Evolutionary conservation across 2,329 filamentous ascomycete genomes (phyloP), one percentile per base, ranked within the genome.

Genomic region (Cryphonectria japonica): DNA sequence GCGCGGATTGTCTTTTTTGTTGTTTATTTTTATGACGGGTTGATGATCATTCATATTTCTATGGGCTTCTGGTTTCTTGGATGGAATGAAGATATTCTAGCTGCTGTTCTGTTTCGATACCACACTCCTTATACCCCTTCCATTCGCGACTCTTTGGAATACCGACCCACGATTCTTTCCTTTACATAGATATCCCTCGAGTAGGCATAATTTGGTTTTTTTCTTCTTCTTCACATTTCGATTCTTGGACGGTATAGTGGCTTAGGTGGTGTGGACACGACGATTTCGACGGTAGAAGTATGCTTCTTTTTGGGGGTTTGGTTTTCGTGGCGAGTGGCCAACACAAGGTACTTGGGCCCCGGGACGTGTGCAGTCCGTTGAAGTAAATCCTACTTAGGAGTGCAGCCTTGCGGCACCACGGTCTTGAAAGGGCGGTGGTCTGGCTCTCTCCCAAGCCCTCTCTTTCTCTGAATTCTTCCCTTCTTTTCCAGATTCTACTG

Each of bases 101-200:
- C 65, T 57, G 63, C 41, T 66, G 52, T 65, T 65, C 46, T 68
- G 62, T 50, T 70, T 71, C 59, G 69, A 71, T 72, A 72, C 62
- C 69, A 73, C 71, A 64, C 71, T 73, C 71, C 63, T 73, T 73
- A 71, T 68, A 68, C 67, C 69, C 43, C 41, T 16, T 6, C 69
- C 66, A 64, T 61, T 57, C 67, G 61, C 62, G 50, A 63, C 61
- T 69, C 59, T 19, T 61, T 67, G 65, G 69, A 60, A 43, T 34
- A 69, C 69, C 66, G 60, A 71, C 71, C 69, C 57, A 62, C 43
- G 67, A 67, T 65, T 59, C 71, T 29, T 54, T 73, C 66, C 26
- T 67, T 71, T 37, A 72, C 34, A 65, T 70, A 72, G 65, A 70
- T 63, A 68, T 60, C 60, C 63, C 41, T n/a, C 61, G 8, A 52